phyloP scores from a whole-genome alignment of 345 rosid genomes.

The Rhodamnia rubescens region DNA sequence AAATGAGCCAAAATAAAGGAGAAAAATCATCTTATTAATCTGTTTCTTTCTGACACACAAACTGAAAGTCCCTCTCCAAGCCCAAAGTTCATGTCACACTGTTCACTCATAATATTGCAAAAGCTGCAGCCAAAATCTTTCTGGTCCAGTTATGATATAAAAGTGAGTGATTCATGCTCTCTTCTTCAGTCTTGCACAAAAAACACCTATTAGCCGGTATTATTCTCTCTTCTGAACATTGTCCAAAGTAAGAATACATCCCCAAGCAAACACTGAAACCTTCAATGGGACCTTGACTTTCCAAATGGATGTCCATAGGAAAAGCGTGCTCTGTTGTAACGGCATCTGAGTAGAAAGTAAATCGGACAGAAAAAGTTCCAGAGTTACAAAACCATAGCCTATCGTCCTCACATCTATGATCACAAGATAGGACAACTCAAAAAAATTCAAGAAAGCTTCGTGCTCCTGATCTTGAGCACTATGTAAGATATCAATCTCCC shows the following conservation, averaged over 20 bases:
- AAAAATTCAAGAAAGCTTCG: background rate
- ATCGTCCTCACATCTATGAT: background rate
- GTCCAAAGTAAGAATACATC: background rate
- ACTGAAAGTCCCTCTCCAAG: background rate
- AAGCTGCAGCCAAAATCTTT: background rate
- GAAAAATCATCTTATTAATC: background rate
- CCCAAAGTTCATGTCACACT: background rate
- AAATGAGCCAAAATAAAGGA: background rate
- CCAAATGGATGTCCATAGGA: background rate
- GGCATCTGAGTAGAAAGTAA: background rate
- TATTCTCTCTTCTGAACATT: background rate
- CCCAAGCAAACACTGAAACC: background rate
- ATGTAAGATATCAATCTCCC: background rate
- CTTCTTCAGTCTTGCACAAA: background rate
- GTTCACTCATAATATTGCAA: background rate
- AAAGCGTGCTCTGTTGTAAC: background rate
- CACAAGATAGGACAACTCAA: background rate
- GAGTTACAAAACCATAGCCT: background rate
- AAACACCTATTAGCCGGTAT: background rate
- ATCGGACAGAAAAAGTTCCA: background rate
- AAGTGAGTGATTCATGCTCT: background rate
- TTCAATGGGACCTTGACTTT: background rate
- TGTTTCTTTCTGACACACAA: background rate
- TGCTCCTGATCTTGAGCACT: background rate
- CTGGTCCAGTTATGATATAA: background rate